Evolutionary conservation across 176 grass and related monocot species (phyloP), one percentile per base, ranked within the genome.

Genomic region (Tillandsia leiboldiana): DNA sequence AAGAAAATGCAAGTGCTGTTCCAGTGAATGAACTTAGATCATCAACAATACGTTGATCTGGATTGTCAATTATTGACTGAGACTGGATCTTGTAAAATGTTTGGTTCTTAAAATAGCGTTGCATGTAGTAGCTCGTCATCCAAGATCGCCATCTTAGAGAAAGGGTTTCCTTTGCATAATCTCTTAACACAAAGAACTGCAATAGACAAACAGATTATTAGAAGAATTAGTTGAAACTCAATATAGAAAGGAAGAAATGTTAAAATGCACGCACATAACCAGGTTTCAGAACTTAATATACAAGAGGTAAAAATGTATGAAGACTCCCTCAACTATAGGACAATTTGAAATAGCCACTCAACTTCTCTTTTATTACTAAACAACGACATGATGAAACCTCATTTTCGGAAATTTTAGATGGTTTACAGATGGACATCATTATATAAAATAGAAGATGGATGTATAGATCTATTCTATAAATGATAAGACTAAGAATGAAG

Each of bases 81-180:
- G 93, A 97, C 62, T 97, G 89, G 71, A 97, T 97, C 75, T 84
- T 92, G 50, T 97, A 97, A 61, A 97, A 97, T 13, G 84, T 92
- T 73, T 68, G 81, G 74, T 92, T 92, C 26, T 83, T 71, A 74
- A 97, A 92, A 79, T 97, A 97, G 76, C 89, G 73, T 67, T 92
- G 76, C 93, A 97, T 97, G 79, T 97, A 97, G 71, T 92, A 92
- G 75, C 81, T 81, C 12, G 93, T 97, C 93, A 92, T 97, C 93
- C 93, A 97, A 72, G 86, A 97, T 72, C 93, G 76, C 89, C 93
- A 97, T 86, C 93, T 85, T 59, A 97, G 85, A 61, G 93, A 97
- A 78, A 97, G 93, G 22, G 86, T 89, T 86, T 97, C 93, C 72
- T 80, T 90, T 69, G 93, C 89, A 80, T 97, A 97, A 68, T 97